Base-by-base conservation (phyloP, 2,329 filamentous ascomycete genomes). In the Fusarium goolgardi region DNA sequence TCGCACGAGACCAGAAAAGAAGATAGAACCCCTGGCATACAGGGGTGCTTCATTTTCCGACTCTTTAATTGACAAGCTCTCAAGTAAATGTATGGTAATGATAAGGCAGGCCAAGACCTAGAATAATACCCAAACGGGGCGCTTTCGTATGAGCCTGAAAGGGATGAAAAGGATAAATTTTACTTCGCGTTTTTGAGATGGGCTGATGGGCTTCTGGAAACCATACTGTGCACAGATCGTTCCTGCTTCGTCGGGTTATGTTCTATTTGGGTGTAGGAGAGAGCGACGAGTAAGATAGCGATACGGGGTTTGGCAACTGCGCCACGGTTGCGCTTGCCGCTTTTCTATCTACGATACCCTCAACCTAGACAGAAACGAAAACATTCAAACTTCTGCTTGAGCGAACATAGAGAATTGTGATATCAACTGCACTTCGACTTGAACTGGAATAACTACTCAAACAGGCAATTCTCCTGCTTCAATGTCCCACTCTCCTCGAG, bases 31-130 rank as follows among this genome's bases (percentile, higher is more conserved):
- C 63, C 50, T 47, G 39, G 16, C 16, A 52, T 56, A 32, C 69
- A 57, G 63, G 69, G 69, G 51, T 67, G 21, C 23, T 63, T 53
- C 54, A 63, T 63, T 21, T 59, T 59, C 40, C 45, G 35, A 23
- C 53, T 46, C 44, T 41, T 64, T 64, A 64, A 51, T 64, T 53
- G 53, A 59, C 49, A 64, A 29, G 46, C 60, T 64, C 41, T 64
- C 61, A 64, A 45, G 61, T 65, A 59, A 64, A 53, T 66, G 35
- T 66, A 60, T 69, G 47, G 34, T 60, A 59, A 66, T 56, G 52
- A 69, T 55, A 69, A 59, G 31, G 40, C 40, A 57, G 35, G 56
- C 50, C 50, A 61, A 55, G 63, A 55, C 23, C 32, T 53, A 15
- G 45, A 55, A 65, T 25, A 61, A 45, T 23, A 50, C 18, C 40